Conservation (phyloP, 305 asterid species). For the Stenogyne calaminthoides region DNA sequence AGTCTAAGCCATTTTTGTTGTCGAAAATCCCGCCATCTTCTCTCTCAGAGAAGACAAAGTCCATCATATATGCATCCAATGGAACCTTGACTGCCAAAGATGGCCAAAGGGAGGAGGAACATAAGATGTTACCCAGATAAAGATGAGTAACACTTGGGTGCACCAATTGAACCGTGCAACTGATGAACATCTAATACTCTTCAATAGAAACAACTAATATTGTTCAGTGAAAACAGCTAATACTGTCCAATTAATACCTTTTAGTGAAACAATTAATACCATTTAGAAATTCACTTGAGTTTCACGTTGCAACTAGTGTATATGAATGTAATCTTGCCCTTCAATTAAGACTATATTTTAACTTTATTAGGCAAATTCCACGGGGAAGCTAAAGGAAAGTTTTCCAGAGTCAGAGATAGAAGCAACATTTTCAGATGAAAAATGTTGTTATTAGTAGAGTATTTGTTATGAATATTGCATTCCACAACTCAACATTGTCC, state of each 20-base stretch:
- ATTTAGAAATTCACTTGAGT: too few species aligned
- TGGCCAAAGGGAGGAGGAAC: constrained; percentile 18
- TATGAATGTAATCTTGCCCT: constrained; percentile 6
- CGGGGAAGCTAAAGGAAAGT: constrained; percentile 5
- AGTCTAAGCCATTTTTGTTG: constrained; percentile 90
- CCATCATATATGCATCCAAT: constrained; percentile 92
- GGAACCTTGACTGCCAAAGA: constrained; percentile 85
- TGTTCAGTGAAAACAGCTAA: too few species aligned
- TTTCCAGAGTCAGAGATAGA: not conserved
- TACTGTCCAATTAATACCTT: too few species aligned
- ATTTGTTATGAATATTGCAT: not conserved
- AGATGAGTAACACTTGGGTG: not conserved
- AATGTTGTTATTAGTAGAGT: constrained; percentile 3
- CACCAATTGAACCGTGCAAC: too few species aligned
- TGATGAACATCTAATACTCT: too few species aligned
- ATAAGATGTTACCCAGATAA: constrained; percentile 23
- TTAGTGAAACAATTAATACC: too few species aligned
- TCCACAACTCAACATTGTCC: not conserved
- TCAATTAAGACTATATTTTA: constrained; percentile 4
- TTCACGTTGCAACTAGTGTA: too few species aligned
- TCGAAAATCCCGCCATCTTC: constrained; percentile 90
- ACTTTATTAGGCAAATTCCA: constrained; percentile 1
- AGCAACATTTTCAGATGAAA: not conserved
- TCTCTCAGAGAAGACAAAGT: constrained; percentile 95
- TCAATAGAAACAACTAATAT: too few species aligned